Evolutionary conservation across 108 stramenopile genomes (phyloP).

Genomic region (Stephanodiscus triporus): DNA sequence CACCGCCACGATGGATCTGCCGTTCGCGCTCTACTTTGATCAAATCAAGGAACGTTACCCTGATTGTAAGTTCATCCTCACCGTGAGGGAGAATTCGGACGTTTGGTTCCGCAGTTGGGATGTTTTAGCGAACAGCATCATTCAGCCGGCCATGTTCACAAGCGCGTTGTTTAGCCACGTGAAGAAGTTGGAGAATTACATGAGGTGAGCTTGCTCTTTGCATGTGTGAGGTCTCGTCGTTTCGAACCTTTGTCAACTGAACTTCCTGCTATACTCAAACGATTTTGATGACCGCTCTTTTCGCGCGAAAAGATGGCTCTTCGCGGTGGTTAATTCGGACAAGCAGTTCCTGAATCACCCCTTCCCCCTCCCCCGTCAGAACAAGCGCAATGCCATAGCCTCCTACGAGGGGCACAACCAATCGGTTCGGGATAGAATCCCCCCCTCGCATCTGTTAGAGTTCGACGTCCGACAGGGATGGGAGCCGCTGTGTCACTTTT

Average conservation of each 20-base stretch:
- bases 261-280: background rate
- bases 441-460: constrained; percentile 64
- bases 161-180: constrained; percentile 54
- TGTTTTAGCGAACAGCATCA: constrained; percentile 63
- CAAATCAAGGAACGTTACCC: constrained; percentile 69
- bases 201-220: constrained; percentile 41
- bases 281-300: background rate
- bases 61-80: constrained; percentile 81
- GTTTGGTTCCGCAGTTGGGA: constrained; percentile 83
- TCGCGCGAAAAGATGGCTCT: constrained; percentile 62
- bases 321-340: constrained; percentile 71
- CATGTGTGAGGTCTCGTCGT: background rate
- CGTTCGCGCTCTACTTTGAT: constrained; percentile 73
- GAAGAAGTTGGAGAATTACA: constrained; percentile 59
- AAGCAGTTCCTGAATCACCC: constrained; percentile 53
- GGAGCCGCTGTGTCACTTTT: constrained; percentile 77
- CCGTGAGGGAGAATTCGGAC: constrained; percentile 69
- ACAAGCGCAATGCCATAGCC: constrained; percentile 58
- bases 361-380: constrained; percentile 64
- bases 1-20: constrained; percentile 75
- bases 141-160: constrained; percentile 57
- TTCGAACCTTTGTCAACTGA: background rate
- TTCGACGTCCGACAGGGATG: constrained; percentile 78
- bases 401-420: constrained; percentile 76
- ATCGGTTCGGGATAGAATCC: constrained; percentile 59